Base-by-base conservation (phyloP, 257 asterid genomes). In the Gentiana dahurica region DNA sequence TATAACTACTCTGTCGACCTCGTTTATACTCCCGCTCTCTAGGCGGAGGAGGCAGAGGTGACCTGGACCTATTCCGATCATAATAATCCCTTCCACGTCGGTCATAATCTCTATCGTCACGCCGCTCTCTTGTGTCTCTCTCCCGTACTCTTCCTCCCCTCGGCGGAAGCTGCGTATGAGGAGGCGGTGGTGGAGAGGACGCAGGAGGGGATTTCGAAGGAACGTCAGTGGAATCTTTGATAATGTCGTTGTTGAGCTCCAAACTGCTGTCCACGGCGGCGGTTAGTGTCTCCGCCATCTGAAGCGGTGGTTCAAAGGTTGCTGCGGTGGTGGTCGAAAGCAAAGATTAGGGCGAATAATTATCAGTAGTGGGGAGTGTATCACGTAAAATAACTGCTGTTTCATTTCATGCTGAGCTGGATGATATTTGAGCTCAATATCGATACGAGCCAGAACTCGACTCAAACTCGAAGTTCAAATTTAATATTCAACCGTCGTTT, bases 1-100 rank as follows among this genome's bases (percentile, higher is more conserved):
- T 89, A 10, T 83, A 77, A 55, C 95, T 89, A 55, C 95, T 86
- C 65, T 77, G 64, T 54, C 97, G 59, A 34, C 86, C 86, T 35
- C 97, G 75, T 76, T 89, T 89, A 63, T 66, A 79, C 41, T 83
- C 97, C 59, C 95, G 82, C 43, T 83, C 97, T 58, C 95, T 81
- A 5, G 79, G 80, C 8, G 89, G 74, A 36, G 79, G 79, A 1
- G 82, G 90, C 5, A 81, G 95, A 6, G 90, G 86, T 41, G 84
- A 83, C 2, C 86, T 84, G 53, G 96, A 85, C 34, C 96, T 81
- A 50, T 85, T 80, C 46, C 96, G 83, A 67, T 82, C 89, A 54
- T 81, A 73, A 68, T 78, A 73, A 9, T 85, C 93, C 12, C 94
- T 78, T 65, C 52, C 71, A 15, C 77, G 74, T 2, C 97, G 83